Evolutionary conservation across 208 protist genomes (phyloP).

Genomic region (Acanthamoeba castellanii): DNA sequence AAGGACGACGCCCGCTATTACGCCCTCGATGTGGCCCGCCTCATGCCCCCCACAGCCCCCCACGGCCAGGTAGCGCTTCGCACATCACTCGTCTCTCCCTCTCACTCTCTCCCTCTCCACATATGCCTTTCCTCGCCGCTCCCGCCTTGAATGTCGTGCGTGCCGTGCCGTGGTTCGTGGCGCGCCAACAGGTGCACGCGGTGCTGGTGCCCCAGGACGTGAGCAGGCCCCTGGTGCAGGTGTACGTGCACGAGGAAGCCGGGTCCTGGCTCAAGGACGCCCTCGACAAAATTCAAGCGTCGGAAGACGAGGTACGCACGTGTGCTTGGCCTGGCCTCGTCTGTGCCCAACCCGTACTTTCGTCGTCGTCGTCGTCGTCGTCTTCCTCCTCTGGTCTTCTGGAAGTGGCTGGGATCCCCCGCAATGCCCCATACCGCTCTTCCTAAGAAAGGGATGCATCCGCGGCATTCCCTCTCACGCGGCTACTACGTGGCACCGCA

Average conservation of each 20-base stretch:
- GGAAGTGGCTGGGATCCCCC: background rate
- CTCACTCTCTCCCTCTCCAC: background rate
- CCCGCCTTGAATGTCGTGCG: background rate
- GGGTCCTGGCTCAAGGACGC: conserved; percentile 30
- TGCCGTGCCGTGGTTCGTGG: background rate
- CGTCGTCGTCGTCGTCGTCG: background rate
- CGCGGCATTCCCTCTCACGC: no score
- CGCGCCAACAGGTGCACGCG: background rate
- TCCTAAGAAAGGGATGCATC: no score
- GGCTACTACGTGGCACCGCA: no score
- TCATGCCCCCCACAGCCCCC: conserved; percentile 43
- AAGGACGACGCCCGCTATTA: conserved; percentile 55
- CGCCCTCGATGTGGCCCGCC: conserved; percentile 46
- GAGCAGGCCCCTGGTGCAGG: conserved; percentile 12
- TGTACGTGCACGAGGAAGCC: background rate
- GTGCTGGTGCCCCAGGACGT: background rate
- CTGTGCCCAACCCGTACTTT: background rate
- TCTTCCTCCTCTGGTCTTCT: background rate
- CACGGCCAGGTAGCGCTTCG: background rate
- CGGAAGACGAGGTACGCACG: background rate
- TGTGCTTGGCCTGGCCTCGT: background rate
- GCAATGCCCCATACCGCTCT: background rate
- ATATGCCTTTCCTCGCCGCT: background rate
- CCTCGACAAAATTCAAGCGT: background rate
- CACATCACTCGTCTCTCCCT: no score